A percentile compares a stretch with the other conserved stretches of the same genome.
phyloP scores from a whole-genome alignment of 352 stramenopile genomes.

The Blastocystis sp. region DNA sequence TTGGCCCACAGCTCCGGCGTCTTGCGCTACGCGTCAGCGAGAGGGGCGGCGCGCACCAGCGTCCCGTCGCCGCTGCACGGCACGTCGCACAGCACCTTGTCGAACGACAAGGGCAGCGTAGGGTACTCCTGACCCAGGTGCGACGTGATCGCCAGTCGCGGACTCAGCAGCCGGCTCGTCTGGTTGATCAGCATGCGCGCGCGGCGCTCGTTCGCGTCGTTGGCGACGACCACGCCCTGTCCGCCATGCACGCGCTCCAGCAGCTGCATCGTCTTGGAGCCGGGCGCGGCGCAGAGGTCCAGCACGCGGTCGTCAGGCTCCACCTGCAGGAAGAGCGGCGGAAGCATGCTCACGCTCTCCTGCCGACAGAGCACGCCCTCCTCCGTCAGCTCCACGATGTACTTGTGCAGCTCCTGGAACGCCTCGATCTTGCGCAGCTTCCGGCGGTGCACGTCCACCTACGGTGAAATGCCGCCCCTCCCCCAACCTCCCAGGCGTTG shows the following conservation, averaged over 20 bases:
- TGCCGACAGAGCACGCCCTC: conserved; percentile 91
- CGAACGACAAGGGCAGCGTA: conserved; percentile 84
- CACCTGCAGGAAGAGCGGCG: conserved; percentile 90
- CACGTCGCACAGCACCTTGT: conserved; percentile 95
- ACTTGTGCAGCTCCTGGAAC: conserved; percentile 88
- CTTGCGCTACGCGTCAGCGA: conserved; percentile 79
- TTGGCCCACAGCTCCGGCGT: conserved; percentile 90
- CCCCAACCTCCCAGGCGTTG: conserved; percentile 82
- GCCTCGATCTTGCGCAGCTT: conserved; percentile 86
- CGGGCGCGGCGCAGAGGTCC: conserved; percentile 96
- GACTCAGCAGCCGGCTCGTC: conserved; percentile 89
- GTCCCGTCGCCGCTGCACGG: conserved; percentile 97
- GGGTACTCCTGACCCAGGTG: conserved; percentile 92
- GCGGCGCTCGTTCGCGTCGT: conserved; percentile 91
- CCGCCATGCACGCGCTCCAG: conserved; percentile 85
- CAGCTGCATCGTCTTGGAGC: conserved; percentile 97
- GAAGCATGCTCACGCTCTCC: conserved; percentile 97
- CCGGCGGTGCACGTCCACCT: conserved; percentile 76
- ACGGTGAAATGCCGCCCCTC: conserved; percentile 43
- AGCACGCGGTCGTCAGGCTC: conserved; percentile 78
- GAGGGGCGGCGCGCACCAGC: conserved; percentile 72
- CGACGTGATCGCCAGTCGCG: conserved; percentile 88
- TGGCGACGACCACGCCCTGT: conserved; percentile 87
- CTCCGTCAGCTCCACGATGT: conserved; percentile 88
- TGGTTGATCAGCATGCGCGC: conserved; percentile 96